These are phyloP conservation scores for Sporothrix pseudoabietina DNA, from an alignment of 2,329 filamentous ascomycete species.

Conservation along the genomic window DNA sequence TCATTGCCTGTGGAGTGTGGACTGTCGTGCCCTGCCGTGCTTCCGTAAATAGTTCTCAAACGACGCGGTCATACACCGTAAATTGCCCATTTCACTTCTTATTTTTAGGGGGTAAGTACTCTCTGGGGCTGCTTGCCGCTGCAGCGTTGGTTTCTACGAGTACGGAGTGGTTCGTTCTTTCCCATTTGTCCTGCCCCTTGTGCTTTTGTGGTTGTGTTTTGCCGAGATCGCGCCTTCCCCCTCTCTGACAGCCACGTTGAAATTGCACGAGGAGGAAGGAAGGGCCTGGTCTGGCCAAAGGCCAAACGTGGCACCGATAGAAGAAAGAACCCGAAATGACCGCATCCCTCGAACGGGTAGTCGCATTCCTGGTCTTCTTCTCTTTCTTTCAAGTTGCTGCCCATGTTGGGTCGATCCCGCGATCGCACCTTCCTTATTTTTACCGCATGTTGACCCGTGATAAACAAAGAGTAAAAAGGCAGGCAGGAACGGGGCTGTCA, in stretches of 20 bases:
- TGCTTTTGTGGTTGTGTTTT: not conserved
- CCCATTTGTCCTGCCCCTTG: not conserved
- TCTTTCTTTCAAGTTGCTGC: not conserved
- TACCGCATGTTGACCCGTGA: not conserved
- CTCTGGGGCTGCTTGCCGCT: not conserved
- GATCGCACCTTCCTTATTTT: slow-evolving; percentile 1
- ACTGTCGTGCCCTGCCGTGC: not conserved
- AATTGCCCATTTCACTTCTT: not conserved
- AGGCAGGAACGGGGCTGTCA: not conserved
- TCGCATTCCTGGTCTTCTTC: not conserved
- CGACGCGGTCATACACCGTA: not conserved
- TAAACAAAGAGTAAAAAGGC: slow-evolving; percentile 15
- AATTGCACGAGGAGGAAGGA: slow-evolving; percentile 24
- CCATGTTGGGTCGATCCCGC: not conserved
- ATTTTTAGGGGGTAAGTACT: not conserved
- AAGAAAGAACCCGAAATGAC: not conserved
- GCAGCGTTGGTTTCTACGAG: not conserved
- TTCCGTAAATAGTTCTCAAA: not conserved
- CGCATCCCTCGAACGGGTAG: not conserved
- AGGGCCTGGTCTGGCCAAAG: not conserved
- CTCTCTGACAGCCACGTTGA: slow-evolving; percentile 6
- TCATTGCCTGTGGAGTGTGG: not conserved
- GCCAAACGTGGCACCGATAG: slow-evolving; percentile 9
- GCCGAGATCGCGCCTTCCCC: slow-evolving; percentile 27
- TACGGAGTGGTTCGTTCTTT: not conserved